phyloP scores from a whole-genome alignment of 306 rosid species.

The Castanea crenata region DNA sequence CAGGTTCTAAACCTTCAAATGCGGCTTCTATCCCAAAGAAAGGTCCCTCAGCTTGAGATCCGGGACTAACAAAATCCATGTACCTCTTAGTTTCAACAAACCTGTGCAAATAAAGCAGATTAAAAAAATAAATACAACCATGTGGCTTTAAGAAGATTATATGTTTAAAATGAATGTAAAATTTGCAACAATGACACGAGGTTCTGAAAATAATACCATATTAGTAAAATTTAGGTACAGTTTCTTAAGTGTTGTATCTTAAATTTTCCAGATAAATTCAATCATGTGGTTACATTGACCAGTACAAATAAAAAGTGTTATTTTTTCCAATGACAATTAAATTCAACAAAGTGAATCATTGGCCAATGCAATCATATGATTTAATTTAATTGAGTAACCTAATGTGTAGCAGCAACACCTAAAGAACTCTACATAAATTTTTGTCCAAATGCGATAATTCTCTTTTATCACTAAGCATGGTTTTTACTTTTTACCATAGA shows the following conservation, averaged over 20 bases:
- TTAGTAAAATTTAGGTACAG: no score
- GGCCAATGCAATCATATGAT: no score
- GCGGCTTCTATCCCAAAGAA: conserved; percentile 83
- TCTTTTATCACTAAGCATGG: neutral
- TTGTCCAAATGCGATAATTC: neutral
- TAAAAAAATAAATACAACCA: neutral
- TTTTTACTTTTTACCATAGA: neutral
- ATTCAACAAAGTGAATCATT: no score
- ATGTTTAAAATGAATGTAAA: neutral
- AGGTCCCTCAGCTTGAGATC: conserved; percentile 87
- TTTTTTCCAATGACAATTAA: no score
- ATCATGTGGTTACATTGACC: no score
- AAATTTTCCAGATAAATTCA: no score
- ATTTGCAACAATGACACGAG: neutral
- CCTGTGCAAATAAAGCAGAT: conserved; percentile 37
- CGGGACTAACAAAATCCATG: conserved; percentile 86
- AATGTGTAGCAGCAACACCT: no score
- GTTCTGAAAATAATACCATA: neutral
- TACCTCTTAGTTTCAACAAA: conserved; percentile 86
- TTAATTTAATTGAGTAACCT: no score
- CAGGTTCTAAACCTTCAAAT: conserved; percentile 82
- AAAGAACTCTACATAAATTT: no score
- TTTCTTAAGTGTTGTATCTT: no score
- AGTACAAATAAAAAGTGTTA: no score
- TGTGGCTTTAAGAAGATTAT: neutral